Evolutionary conservation across 2,329 filamentous ascomycete species (phyloP), one percentile per base, ranked within the genome.

Genomic region (Pseudocercospora crystallina): DNA sequence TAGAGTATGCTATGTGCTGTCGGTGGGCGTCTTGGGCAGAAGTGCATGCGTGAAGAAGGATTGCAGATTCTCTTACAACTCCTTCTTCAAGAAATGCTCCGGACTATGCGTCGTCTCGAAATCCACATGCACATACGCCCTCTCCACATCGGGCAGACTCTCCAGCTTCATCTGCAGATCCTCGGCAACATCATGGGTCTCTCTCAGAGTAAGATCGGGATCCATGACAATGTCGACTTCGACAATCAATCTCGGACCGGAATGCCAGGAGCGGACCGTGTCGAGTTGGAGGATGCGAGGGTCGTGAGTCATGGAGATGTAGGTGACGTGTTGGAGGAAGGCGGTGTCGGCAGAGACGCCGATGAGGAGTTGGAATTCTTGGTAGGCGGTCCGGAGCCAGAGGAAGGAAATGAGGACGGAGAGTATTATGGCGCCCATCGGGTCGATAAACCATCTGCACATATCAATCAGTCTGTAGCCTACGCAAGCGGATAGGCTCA

Each of bases 191-290:
- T 99, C 94, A 69, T 99, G 94, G 0, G 90, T 94, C 45, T 85
- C 84, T 56, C 81, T 79, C 12, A 99, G 80, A 2, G 83, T 82
- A 47, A 85, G 81, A 1, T 82, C 76, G 0, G 85, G 82, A 61
- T 91, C 84, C 90, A 97, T 96, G 64, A 97, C 92, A 48, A 97
- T 84, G 67, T 99, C 94, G 33, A 97, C 90, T 76, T 99, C 94
- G 60, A 95, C 91, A 59, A 97, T 90, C 39, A 96, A 81, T 14
- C 92, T 81, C 1, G 91, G 83, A 0, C 92, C 92, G 5, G 85
- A 89, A 72, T 96, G 91, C 73, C 96, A 97, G 0, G 91, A 90
- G 44, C 94, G 84, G 3, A 97, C 94, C 1, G 94, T 99, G 70
- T 99, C 94, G 68, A 99, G 95, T 62, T 89, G 88, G 48, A 78